Evolutionary conservation across 805 yeast genomes (phyloP), one percentile per base, ranked within the genome.

Genomic region (Wickerhamomyces kurtzmanii): DNA sequence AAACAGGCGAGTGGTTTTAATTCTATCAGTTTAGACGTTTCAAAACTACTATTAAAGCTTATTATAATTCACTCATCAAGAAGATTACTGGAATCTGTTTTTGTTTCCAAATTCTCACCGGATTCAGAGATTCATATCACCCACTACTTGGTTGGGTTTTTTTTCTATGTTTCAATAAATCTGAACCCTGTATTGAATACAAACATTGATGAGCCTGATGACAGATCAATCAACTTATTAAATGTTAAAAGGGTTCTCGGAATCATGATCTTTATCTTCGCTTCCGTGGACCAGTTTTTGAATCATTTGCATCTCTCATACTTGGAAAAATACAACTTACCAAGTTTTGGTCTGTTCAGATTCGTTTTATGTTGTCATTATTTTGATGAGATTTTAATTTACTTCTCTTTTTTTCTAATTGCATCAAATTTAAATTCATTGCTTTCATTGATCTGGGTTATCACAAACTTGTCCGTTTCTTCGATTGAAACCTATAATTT

Each of bases 321-420:
- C 36, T 42, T 36, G 21, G 38, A 41, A 32, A 42, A 38, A 17
- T 68, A 78, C 46, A 59, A 71, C 1, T 40, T 63, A 15, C 91
- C 93, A 3, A 47, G 42, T 3, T 47, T 52, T 20, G 63, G 75
- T 2, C 37, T 71, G 26, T 78, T 78, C 45, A 48, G 49, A 23
- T 47, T 47, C n/a, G 57, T 68, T 2, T 57, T 72, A 12, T 70
- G 78, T 38, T 79, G 89, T 0, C 93, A 81, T 48, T 81, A 80
- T 40, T 53, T 74, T 12, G 78, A 77, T 46, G 93, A 81, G 43
- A 54, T 75, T 6, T 16, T 65, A 20, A 62, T 81, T 3, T 81
- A 81, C 39, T 25, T 55, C 0, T 43, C 65, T 1, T 37, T 58
- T 8, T 40, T 17, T 32, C 34, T 34, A 26, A 32, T 38, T 8